A percentile compares a stretch with the other conserved stretches of the same genome.
Conservation (phyloP, 2,329 filamentous ascomycete species). For the Phialemoniopsis sp. region DNA sequence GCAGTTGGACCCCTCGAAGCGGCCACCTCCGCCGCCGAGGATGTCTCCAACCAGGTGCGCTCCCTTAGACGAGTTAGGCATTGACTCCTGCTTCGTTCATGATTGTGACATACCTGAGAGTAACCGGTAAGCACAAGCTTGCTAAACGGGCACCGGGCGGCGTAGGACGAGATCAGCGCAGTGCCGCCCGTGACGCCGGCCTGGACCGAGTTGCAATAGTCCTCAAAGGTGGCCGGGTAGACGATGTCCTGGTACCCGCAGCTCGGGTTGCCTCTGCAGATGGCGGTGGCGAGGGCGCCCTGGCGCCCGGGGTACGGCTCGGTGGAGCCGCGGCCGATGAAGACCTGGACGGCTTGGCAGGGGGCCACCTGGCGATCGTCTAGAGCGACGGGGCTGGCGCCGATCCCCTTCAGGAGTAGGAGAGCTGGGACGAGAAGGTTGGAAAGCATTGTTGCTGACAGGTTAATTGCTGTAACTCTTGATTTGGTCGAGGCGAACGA, state of each 20-base stretch:
- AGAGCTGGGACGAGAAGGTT: no score
- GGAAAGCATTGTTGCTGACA: no score
- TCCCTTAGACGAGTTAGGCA: slow-evolving; percentile 4
- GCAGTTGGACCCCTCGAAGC: slow-evolving; percentile 8
- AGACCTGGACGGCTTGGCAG: slow-evolving; percentile 22
- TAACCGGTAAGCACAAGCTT: slow-evolving; percentile 22
- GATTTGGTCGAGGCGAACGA: no score
- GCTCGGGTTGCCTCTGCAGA: slow-evolving; percentile 17
- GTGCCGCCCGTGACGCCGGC: slow-evolving; percentile 14
- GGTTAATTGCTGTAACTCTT: no score
- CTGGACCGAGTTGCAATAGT: slow-evolving; percentile 18
- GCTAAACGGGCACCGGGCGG: slow-evolving; percentile 17
- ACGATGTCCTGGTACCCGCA: slow-evolving; percentile 21
- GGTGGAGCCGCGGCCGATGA: slow-evolving; percentile 20
- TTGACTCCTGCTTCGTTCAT: no score
- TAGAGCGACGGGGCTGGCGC: not conserved
- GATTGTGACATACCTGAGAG: slow-evolving; percentile 16
- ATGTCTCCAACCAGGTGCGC: slow-evolving; percentile 13
- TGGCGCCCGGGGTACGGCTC: slow-evolving; percentile 24
- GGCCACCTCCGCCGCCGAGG: slow-evolving; percentile 14
- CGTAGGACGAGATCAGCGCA: slow-evolving; percentile 17
- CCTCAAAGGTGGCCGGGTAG: slow-evolving; percentile 4
- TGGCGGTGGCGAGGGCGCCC: slow-evolving; percentile 17
- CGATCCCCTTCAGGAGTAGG: no score
- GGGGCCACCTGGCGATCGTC: not conserved